Conservation (phyloP, 306 rosid species). For the Cicer chorassanicum region DNA sequence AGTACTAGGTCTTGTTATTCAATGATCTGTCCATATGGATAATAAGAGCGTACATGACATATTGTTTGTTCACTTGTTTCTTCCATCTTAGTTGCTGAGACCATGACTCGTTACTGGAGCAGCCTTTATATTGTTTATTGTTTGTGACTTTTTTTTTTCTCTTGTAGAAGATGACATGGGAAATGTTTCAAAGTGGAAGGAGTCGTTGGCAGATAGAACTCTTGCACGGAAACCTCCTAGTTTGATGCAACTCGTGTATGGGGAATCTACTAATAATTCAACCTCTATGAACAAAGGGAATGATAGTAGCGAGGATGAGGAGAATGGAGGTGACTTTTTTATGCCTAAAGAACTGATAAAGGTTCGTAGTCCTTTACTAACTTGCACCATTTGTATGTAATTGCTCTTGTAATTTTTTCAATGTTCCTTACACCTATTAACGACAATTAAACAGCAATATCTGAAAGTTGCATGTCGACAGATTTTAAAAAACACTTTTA, state of each 20-base stretch:
- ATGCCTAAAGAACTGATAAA: constrained; percentile 70
- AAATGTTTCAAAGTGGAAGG: constrained; percentile 89
- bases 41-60: background rate
- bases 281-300: constrained; percentile 50
- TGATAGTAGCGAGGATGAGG: constrained; percentile 63
- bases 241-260: constrained; percentile 89
- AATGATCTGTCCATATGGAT: constrained; percentile 36
- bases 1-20: constrained; percentile 19
- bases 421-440: constrained; percentile 1
- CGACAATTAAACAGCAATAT: constrained; percentile 2
- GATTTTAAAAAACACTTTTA: background rate
- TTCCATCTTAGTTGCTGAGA: constrained; percentile 11
- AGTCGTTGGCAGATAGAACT: constrained; percentile 67
- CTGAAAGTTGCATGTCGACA: constrained; percentile 16
- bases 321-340: constrained; percentile 70
- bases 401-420: constrained; percentile 23
- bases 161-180: constrained; percentile 59
- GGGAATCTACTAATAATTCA: constrained; percentile 57
- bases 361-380: constrained; percentile 60
- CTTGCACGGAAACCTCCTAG: constrained; percentile 58
- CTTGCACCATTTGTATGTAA: constrained; percentile 21
- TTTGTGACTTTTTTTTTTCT: constrained; percentile 40
- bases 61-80: constrained; percentile 7
- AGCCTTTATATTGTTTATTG: constrained; percentile 33
- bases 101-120: background rate